Percentiles rank a stretch among this genome's conserved stretches.
These are phyloP conservation scores for Vaucheria bursata DNA, from an alignment of 352 stramenopile genomes.

Conservation along the genomic window DNA sequence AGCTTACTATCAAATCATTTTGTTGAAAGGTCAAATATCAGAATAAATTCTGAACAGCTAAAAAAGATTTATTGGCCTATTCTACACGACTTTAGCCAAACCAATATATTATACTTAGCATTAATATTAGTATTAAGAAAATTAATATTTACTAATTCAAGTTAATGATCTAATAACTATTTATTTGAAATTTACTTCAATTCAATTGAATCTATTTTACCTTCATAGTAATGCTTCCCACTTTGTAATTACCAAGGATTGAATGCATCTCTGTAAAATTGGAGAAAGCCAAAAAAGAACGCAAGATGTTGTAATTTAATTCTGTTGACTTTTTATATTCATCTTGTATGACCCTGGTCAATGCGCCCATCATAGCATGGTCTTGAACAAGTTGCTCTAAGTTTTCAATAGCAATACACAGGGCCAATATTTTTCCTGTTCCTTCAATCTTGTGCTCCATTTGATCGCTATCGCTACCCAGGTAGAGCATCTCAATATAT, in stretches of 20 bases:
- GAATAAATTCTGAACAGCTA: too few relatives aligned
- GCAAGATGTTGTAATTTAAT: conserved; percentile 83
- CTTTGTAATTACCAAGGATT: conserved; percentile 79
- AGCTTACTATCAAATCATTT: too few relatives aligned
- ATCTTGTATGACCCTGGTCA: conserved; percentile 83
- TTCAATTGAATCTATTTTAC: too few relatives aligned
- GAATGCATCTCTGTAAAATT: conserved; percentile 86
- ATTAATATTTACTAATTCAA: too few relatives aligned
- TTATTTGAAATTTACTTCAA: too few relatives aligned
- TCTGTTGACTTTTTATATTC: conserved; percentile 87
- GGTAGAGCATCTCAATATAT: conserved; percentile 87
- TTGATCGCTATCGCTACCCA: conserved; percentile 56
- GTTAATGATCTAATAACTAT: too few relatives aligned
- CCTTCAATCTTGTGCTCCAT: conserved; percentile 55
- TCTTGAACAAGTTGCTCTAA: conserved; percentile 84
- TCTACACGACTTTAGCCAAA: too few relatives aligned
- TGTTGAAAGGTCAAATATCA: too few relatives aligned
- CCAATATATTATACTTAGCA: too few relatives aligned
- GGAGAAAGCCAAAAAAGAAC: conserved; percentile 86
- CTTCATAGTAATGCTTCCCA: conserved; percentile 82
- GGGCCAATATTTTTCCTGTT: conserved; percentile 76
- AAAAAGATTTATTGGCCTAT: too few relatives aligned
- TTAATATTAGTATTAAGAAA: too few relatives aligned
- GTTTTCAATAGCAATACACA: conserved; percentile 74
- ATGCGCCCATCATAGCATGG: conserved; percentile 80